Evolutionary conservation across 228 moss, liverwort and hornwort species (phyloP), one percentile per base, ranked within the genome.

Genomic region (Sphagnum magellanicum): DNA sequence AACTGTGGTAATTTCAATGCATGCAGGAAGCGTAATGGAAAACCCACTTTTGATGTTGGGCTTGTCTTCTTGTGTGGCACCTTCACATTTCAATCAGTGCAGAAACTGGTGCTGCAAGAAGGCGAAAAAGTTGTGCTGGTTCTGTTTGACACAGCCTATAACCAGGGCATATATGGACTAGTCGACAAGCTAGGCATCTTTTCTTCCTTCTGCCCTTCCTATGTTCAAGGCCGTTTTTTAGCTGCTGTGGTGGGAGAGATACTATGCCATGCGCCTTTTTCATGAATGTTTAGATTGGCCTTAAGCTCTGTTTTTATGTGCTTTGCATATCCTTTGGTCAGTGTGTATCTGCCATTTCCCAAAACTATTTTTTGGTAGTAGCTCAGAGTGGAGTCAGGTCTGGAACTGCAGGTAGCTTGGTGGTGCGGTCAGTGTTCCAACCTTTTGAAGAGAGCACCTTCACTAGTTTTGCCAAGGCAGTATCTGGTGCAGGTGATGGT

Each of bases 361-460:
- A 32, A 32, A 32, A 32, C 32, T 32, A 32, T 32, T 32, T 32
- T 32, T 32, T 32, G 32, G 32, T 32, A 32, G 32, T 32, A 32
- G 32, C 32, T 32, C 32, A 32, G 32, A 32, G 32, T 32, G 3
- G 32, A 32, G 32, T 32, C 32, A 32, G 32, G 32, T 32, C 9
- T 68, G 62, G 49, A 70, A 53, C 5, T 67, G 70, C 86, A 94
- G 98, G 98, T 64, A 98, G 98, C 70, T 68, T 98, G 68, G 98
- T 94, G 68, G 98, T 98, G 82, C 83, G 98, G 50, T 92, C 89
- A 52, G 4, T 98, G 50, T 82, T 98, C 49, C 93, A 93, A 74
- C 98, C 98, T 5, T 98, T 94, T 74, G 98, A 98, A 72, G 98
- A 98, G 79, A 98, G 98, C 82, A 84, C 86, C 16, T 98, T 98